phyloP scores from a whole-genome alignment of 768 basidiomycete genomes.

The Hydnomerulius pinastri region DNA sequence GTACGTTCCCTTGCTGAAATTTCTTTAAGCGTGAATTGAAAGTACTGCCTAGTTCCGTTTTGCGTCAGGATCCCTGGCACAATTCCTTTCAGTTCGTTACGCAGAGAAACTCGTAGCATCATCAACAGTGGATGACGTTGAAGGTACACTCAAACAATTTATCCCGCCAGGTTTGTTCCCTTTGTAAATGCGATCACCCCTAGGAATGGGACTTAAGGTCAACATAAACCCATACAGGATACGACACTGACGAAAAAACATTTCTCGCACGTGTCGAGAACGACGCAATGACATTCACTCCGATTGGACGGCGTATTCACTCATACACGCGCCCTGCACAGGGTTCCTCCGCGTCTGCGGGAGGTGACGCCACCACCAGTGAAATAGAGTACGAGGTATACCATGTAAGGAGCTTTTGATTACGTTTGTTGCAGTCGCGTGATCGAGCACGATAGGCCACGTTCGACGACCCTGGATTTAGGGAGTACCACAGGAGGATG shows the following conservation, averaged over 20 bases:
- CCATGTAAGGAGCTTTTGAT: slow-evolving; percentile 59
- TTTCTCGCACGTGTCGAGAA: slow-evolving; percentile 74
- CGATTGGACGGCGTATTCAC: slow-evolving; percentile 72
- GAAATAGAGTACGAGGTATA: slow-evolving; percentile 85
- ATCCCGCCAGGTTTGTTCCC: slow-evolving; percentile 64
- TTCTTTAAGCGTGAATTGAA: slow-evolving; percentile 3
- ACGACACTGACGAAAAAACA: slow-evolving; percentile 61
- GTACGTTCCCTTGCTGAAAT: slow-evolving; percentile 45
- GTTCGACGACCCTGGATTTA: slow-evolving; percentile 85
- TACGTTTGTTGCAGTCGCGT: background rate
- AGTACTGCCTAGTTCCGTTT: slow-evolving; percentile 62
- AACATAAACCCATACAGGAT: slow-evolving; percentile 46
- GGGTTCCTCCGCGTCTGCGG: slow-evolving; percentile 42
- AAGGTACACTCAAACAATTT: slow-evolving; percentile 71
- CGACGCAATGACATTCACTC: slow-evolving; percentile 79
- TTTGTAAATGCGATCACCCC: background rate
- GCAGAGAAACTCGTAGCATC: slow-evolving; percentile 63
- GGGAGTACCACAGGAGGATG: slow-evolving; percentile 89
- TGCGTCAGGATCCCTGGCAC: slow-evolving; percentile 82
- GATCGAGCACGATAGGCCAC: slow-evolving; percentile 55
- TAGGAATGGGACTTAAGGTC: background rate
- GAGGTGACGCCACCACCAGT: slow-evolving; percentile 42
- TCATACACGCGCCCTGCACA: slow-evolving; percentile 69
- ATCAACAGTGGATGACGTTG: slow-evolving; percentile 84
- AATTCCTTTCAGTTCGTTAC: slow-evolving; percentile 71